Percentiles rank a stretch among this genome's conserved stretches.
phyloP scores from a whole-genome alignment of 441 rosid species.

The Capsella rubella region DNA sequence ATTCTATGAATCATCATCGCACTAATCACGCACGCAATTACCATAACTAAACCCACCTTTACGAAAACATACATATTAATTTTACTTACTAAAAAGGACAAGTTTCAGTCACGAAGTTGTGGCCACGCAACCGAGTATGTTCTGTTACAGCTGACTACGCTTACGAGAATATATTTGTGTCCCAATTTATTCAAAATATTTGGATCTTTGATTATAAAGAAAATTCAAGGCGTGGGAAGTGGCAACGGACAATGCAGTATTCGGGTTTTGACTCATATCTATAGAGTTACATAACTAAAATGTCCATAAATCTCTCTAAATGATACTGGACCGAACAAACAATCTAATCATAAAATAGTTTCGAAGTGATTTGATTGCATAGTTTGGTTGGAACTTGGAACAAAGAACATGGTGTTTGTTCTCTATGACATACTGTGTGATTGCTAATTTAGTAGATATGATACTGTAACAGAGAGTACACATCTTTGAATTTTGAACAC shows the following conservation, averaged over 20 bases:
- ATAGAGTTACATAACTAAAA: neutral
- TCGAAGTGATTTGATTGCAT: slow-evolving; percentile 13
- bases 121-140: slow-evolving; percentile 11
- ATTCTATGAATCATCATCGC: slow-evolving; percentile 4
- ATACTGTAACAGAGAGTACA: neutral
- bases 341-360: slow-evolving; percentile 16
- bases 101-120: neutral
- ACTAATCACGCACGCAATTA: slow-evolving; percentile 31
- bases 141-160: neutral
- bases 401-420: slow-evolving; percentile 7
- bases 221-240: no score
- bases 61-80: neutral
- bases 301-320: neutral
- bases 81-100: neutral
- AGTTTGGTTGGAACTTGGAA: slow-evolving; percentile 17
- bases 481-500: neutral
- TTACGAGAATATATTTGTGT: no score
- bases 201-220: no score
- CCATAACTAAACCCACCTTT: neutral
- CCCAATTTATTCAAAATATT: no score
- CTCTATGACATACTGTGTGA: slow-evolving; percentile 4
- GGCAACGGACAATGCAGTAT: no score
- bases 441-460: slow-evolving; percentile 4
- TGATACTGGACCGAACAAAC: slow-evolving; percentile 12
- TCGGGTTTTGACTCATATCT: neutral